Conservation (phyloP, 1,139 yeast species). For the Geotrichum carabidarum region DNA sequence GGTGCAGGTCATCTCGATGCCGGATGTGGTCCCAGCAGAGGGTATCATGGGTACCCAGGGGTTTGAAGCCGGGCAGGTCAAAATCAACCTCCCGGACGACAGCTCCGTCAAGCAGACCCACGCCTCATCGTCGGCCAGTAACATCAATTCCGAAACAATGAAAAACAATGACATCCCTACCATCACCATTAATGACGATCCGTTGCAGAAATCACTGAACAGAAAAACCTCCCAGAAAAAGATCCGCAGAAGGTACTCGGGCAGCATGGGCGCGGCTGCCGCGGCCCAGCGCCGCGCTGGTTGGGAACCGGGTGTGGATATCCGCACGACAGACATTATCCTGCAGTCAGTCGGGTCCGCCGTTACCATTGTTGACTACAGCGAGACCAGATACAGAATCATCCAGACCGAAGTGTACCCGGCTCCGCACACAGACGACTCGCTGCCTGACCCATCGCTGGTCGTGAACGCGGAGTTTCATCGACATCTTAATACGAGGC, state of each 20-base stretch:
- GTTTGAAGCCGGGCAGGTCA: not conserved
- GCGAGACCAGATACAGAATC: conserved; percentile 40
- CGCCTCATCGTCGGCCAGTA: not conserved
- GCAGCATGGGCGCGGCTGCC: conserved; percentile 22
- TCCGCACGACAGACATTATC: conserved; percentile 46
- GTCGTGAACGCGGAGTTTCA: conserved; percentile 24
- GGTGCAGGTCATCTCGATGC: not conserved
- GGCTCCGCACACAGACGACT: conserved; percentile 13
- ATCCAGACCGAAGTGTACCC: conserved; percentile 34
- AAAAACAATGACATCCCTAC: too few relatives aligned
- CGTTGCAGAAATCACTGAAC: not conserved
- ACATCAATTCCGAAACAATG: not conserved
- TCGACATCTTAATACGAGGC: conserved; percentile 34
- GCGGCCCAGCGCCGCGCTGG: conserved; percentile 37
- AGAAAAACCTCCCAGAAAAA: conserved; percentile 3
- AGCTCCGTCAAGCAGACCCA: not conserved
- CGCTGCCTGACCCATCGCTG: conserved; percentile 10
- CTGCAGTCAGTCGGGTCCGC: conserved; percentile 47
- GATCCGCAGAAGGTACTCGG: conserved; percentile 23
- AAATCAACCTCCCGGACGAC: not conserved
- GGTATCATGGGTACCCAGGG: not conserved
- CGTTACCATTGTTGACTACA: conserved; percentile 48
- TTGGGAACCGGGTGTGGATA: conserved; percentile 55
- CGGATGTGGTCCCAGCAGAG: not conserved
- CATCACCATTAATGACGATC: not conserved